Conservation (phyloP, 2,329 filamentous ascomycete species). For the Hirsutella minnesotensis region DNA sequence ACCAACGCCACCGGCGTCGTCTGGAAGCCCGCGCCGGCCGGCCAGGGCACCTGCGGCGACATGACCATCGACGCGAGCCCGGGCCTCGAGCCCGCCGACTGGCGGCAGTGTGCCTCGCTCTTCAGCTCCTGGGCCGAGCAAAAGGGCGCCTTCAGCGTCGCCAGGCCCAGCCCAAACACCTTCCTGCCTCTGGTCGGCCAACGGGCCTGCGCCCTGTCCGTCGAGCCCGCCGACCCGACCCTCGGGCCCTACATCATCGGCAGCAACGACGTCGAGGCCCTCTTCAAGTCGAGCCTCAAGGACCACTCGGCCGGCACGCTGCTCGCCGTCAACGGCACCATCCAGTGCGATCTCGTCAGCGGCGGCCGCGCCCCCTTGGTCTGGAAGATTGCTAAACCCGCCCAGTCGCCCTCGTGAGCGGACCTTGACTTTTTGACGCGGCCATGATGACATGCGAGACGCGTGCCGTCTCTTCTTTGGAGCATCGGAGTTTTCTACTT, state of each 20-base stretch:
- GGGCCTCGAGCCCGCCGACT: conserved; percentile 14
- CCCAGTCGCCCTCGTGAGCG: background rate
- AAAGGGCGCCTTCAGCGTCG: conserved; percentile 19
- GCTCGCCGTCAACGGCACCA: conserved; percentile 10
- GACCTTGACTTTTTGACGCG: background rate
- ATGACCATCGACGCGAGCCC: conserved; percentile 11
- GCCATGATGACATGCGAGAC: background rate
- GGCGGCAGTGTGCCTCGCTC: conserved; percentile 17
- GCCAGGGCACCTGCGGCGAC: conserved; percentile 15
- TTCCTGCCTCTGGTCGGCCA: conserved; percentile 14
- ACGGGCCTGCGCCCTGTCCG: conserved; percentile 14
- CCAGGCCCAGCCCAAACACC: conserved; percentile 3
- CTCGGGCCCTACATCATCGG: conserved; percentile 11
- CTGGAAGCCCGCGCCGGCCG: conserved; percentile 13
- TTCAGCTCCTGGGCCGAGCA: conserved; percentile 15
- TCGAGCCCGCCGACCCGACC: conserved; percentile 10
- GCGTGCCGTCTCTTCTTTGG: no score
- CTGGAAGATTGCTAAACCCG: conserved; percentile 11
- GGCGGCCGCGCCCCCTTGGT: conserved; percentile 9
- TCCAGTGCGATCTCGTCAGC: conserved; percentile 8
- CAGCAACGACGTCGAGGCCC: conserved; percentile 11
- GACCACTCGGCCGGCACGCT: conserved; percentile 9
- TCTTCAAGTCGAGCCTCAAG: conserved; percentile 10
- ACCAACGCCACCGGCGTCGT: conserved; percentile 9
- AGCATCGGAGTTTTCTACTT: no score